A percentile compares a stretch with the other conserved stretches of the same genome.
Evolutionary conservation across 495 filamentous ascomycete genomes (phyloP).

Genomic region (Penicillium coffeae): DNA sequence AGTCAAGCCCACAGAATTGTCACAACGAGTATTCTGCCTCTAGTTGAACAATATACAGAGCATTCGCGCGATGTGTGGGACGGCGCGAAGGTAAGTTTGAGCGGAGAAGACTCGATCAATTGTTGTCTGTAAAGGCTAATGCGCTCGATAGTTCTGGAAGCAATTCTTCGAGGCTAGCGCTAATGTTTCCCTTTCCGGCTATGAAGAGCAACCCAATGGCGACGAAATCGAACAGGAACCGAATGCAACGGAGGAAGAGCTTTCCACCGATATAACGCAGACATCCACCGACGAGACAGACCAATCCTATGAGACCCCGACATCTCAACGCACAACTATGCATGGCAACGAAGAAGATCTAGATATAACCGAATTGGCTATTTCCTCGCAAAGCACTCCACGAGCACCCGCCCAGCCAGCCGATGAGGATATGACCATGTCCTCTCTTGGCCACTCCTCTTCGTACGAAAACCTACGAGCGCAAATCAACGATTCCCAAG

Average conservation of each 20-base stretch:
- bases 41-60: constrained; percentile 95
- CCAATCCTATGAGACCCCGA: constrained; percentile 35
- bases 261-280: constrained; percentile 48
- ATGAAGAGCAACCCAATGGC: constrained; percentile 71
- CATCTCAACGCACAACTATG: constrained; percentile 21
- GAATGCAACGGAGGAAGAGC: constrained; percentile 46
- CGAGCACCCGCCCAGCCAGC: constrained; percentile 45
- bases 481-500: constrained; percentile 25
- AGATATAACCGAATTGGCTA: constrained; percentile 49
- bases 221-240: constrained; percentile 46
- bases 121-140: constrained; percentile 4
- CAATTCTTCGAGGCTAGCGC: constrained; percentile 98
- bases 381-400: constrained; percentile 51
- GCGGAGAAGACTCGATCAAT: too few relatives aligned
- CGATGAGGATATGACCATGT: constrained; percentile 54
- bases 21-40: constrained; percentile 84
- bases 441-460: constrained; percentile 53
- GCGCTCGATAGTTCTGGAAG: constrained; percentile 79
- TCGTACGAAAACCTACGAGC: constrained; percentile 29
- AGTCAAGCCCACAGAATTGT: constrained; percentile 95
- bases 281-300: constrained; percentile 25
- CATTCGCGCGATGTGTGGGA: constrained; percentile 95
- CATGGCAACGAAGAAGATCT: constrained; percentile 46
- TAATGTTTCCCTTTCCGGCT: constrained; percentile 94
- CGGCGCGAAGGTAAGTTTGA: constrained; percentile 67